phyloP scores from a whole-genome alignment of 768 basidiomycete species.

The Podaxis carcinomalis region DNA sequence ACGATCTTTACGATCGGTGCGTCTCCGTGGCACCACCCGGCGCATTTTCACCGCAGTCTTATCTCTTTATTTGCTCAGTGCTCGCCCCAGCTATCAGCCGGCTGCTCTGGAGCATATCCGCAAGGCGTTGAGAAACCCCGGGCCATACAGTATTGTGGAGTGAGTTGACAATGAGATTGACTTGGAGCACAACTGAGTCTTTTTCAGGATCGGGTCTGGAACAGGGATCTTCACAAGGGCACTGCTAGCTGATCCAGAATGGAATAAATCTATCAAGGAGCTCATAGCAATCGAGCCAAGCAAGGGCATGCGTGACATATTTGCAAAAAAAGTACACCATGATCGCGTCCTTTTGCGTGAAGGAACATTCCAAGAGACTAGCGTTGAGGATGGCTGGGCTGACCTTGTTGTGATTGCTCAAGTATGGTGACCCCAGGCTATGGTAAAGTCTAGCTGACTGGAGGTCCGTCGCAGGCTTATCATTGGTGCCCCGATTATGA shows the following conservation, averaged over 20 bases:
- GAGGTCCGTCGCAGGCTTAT: conserved; percentile 56
- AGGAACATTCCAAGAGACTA: conserved; percentile 67
- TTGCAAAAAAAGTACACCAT: conserved; percentile 52
- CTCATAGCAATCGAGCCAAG: conserved; percentile 81
- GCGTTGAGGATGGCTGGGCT: conserved; percentile 63
- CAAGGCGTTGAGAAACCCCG: conserved; percentile 30
- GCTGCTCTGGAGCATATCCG: conserved; percentile 60
- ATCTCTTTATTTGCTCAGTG: conserved; percentile 35
- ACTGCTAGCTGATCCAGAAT: conserved; percentile 59
- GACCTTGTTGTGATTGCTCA: conserved; percentile 78
- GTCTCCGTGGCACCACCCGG: conserved; percentile 6
- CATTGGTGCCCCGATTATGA: conserved; percentile 90
- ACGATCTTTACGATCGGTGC: conserved; percentile 76
- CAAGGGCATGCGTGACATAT: conserved; percentile 78
- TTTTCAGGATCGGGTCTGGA: conserved; percentile 69
- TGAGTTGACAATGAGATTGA: conserved; percentile 27
- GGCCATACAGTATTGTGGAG: conserved; percentile 66
- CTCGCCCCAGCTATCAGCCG: conserved; percentile 78
- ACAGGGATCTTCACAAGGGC: conserved; percentile 90
- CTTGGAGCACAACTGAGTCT: conserved; percentile 3
- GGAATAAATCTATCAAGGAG: conserved; percentile 43
- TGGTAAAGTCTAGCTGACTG: neutral
- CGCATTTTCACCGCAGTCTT: neutral
- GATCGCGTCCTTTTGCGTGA: conserved; percentile 48
- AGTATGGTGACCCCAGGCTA: conserved; percentile 30